Evolutionary conservation across 495 filamentous ascomycete genomes (phyloP), one percentile per base, ranked within the genome.

Genomic region (Neohortaea acidophila): DNA sequence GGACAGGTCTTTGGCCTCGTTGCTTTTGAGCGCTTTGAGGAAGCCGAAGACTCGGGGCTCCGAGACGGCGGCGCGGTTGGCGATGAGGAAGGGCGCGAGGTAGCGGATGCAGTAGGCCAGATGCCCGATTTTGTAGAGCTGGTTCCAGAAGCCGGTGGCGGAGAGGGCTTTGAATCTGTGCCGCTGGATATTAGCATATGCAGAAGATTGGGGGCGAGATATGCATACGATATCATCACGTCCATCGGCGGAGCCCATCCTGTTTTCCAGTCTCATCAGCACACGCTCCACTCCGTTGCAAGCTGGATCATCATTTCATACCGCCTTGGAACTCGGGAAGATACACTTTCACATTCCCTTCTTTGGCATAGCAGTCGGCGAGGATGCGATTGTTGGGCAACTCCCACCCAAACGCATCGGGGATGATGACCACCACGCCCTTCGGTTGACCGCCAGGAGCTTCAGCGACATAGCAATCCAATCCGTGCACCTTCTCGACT

Each of bases 391-490:
- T 55, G 41, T 58, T 58, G 5, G 43, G 36, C 4, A 55, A 37
- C 9, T 25, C 34, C 39, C 51, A 51, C 7, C 52, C 54, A 38
- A 58, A 58, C 6, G 49, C 47, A 36, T 58, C 54, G 2, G 54
- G 52, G 7, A 58, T 38, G 43, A 58, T 55, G 11, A 58, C 49
- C 6, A 58, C 35, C 31, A 51, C 40, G 27, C 54, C 54, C 21
- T 53, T 55, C 12, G 48, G 36, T 6, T n/a, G 4, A 9, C 29
- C 22, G n/a, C 37, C 36, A 1, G 48, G 38, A 10, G 51, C 35
- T 7, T 51, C 48, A 35, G 54, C 49, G 18, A 55, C 37, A 35
- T 57, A 57, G 36, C 45, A 49, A 21, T 54, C 49, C 9, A 53
- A 36, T 11, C 54, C 51, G 33, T 57, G 54, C 1, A 55, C 22